Base-by-base conservation (phyloP, 1,139 yeast species). In the Ashbya aceris region DNA sequence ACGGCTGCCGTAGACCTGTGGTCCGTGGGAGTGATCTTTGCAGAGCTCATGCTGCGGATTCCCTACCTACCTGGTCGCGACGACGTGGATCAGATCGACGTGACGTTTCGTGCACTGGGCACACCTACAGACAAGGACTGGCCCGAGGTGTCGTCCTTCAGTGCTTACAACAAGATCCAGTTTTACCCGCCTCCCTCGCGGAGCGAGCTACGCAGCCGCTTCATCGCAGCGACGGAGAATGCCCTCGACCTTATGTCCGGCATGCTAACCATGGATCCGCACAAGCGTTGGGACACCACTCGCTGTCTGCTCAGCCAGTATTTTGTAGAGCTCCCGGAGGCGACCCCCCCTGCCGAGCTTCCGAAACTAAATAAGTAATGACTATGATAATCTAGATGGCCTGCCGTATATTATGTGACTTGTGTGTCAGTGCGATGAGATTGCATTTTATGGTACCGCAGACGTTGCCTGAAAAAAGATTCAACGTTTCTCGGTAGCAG, bases 21-120 rank as follows among this genome's bases (percentile, higher is more conserved):
- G 98, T 96, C 98, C 0, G 86, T 87, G 8, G 98, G 98, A 0
- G 91, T 98, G 62, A 91, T 93, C 9, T 71, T 91, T 67, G 97
- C 97, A 0, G 98, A 91, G 56, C 68, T 91, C 52, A 87, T 91
- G 96, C 69, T 91, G 51, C 71, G 99, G 56, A 85, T 86, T 2
- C 98, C 99, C 1, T 91, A 91, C 59, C 66, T 93, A 39, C 95
- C 99, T 0, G 98, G 97, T 1, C 77, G 76, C 50, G 91, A 85
- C 51, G 98, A 91, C 61, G 65, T 78, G 1, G 95, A 89, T 55
- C 99, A 91, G 60, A 67, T 89, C 33, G 94, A 83, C 44, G 83
- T 87, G 9, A 91, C 97, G 0, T 89, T 91, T 58, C 76, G 87
- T 54, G 98, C 98, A 0, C 67, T 89, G 49, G 99, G 99, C 0